Evolutionary conservation across 805 yeast species (phyloP), one percentile per base, ranked within the genome.

Genomic region (Candida rishiriensis): DNA sequence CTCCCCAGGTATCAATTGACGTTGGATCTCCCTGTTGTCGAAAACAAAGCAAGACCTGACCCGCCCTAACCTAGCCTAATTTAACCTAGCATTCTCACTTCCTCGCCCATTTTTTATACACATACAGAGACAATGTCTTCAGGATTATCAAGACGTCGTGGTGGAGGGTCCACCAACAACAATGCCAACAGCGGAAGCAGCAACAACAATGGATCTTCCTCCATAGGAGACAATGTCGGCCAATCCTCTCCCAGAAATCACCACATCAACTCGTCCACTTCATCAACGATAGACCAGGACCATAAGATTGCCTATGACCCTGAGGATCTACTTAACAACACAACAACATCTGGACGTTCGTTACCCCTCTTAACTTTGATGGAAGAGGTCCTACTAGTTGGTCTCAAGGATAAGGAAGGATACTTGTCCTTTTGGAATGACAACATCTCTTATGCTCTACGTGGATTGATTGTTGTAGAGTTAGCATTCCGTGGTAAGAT

Each of bases 351-450:
- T 44, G 59, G 54, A 9, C 59, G 66, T 42, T 68, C 70, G 39
- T 64, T 71, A 28, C 99, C 99, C 1, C 70, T 80, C 36, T 72
- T 93, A 53, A 93, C 99, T 0, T 69, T 93, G 53, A 89, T 93
- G 97, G 99, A 93, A 66, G 99, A 93, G 66, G 97, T 93, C 7
- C 71, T 93, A 52, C 74, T 93, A 50, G 77, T 93, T 71, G 99
- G 99, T 5, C 75, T 93, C 52, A 90, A 91, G 60, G 98, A 93
- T 66, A 85, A 86, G 56, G 98, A 93, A 66, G 99, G 99, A 11
- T 89, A 91, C 64, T 72, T 93, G 37, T 88, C 97, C 28, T 93
- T 93, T 68, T 93, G 99, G 99, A 93, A 93, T 63, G 99, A 93
- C 66, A 90, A 88, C 66, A 90, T 93, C 43, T 88, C 97, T 18